Evolutionary conservation across 1,139 yeast genomes (phyloP), one percentile per base, ranked within the genome.

Genomic region (Candida sp.): DNA sequence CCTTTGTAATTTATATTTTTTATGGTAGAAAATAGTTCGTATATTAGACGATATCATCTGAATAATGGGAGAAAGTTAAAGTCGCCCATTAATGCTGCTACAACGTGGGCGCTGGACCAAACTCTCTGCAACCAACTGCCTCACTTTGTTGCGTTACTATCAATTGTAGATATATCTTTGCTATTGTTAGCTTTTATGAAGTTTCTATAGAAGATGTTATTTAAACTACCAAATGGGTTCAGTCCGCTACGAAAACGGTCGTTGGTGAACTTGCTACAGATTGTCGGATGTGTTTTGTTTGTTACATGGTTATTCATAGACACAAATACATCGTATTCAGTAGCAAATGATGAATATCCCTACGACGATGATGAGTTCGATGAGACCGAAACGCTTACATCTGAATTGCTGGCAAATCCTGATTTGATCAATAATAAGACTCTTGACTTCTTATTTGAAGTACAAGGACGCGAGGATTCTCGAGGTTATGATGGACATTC

Each of bases 401-500:
- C 11, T 2, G 29, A 25, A 25, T 25, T 25, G 29, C 3, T 25
- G 3, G 7, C 29, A 25, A 25, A 25, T 11, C 29, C 29, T 8
- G 29, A 25, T 25, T 11, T 25, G 11, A 25, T 25, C 11, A 7
- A 25, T 11, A 25, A 25, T 11, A 25, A 25, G 11, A 25, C 29
- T 11, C 29, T 25, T 11, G 29, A 25, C 11, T 25, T 25, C 29
- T 11, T 25, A 8, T 25, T 25, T 25, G 29, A 25, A 25, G 11
- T 25, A 7, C 11, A 25, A 25, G 29, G 29, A 7, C 35, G 36
- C 1, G 19, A 45, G 11, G 53, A 49, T 35, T 22, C 33, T 23
- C 36, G 49, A 42, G 23, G 42, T 7, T 40, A 43, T 11, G 51
- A 48, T 36, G 43, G 40, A 2, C 44, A 44, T 42, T 46, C 54